Evolutionary conservation across 352 stramenopile genomes (phyloP), one percentile per base, ranked within the genome.

Genomic region (Pythium vanterpoolii): DNA sequence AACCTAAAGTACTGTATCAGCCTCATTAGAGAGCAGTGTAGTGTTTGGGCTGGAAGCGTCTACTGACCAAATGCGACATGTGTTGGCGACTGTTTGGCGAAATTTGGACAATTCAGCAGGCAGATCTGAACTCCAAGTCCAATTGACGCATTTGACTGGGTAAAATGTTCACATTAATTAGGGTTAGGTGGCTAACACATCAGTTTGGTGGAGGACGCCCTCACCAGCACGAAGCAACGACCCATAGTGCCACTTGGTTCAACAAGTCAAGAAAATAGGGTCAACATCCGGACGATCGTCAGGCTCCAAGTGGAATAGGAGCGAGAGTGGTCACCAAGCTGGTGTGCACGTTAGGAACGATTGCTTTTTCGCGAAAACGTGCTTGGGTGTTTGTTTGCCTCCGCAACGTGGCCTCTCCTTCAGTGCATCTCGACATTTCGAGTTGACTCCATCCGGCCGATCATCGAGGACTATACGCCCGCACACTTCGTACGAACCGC

Each of bases 101-200:
- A 40, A 53, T 53, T 56, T 42, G 30, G 7, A 56, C 9, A 28
- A 56, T 34, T 56, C 28, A 43, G 16, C 21, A n/a, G 9, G 18
- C 16, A 31, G 48, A 34, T 56, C 48, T 56, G 48, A 56, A 56
- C 48, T 56, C 48, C 48, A 45, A 33, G 14, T 56, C n/a, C 33
- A 21, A 45, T 28, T 31, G 26, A 7, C 16, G 13, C 6, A 19
- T 4, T 40, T 21, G 18, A 54, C 43, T 54, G 28, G 47, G 16
- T 21, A 54, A 43, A 19, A 4, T 19, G 7, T 43, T 34, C 5
- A 45, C 24, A 36, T 51, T n/a, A n/a, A n/a, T 33, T 36, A 56
- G 48, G 48, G n/a, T 13, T 56, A 43, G 48, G 48, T 40, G 19
- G 5, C n/a, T 24, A 6, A 30, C 28, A 33, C 26, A 40, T 40